Percentiles rank a stretch among this genome's conserved stretches.
Conservation (phyloP, 108 stramenopile species). For the Mediolabrus comicus region DNA sequence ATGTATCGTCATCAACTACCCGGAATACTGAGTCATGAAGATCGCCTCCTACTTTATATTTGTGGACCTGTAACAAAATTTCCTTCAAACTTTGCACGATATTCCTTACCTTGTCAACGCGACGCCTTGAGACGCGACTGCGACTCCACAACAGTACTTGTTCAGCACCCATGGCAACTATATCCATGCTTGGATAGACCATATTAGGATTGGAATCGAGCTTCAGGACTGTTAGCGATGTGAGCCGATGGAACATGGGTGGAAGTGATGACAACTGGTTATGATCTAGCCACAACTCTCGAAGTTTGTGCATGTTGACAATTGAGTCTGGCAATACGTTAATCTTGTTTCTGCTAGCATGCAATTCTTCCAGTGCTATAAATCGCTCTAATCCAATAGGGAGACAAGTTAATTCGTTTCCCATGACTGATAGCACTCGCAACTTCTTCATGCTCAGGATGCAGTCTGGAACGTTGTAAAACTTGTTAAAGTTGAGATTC, state of each 20-base stretch:
- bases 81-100: conserved; percentile 39
- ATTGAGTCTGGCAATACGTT: conserved; percentile 36
- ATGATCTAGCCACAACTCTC: conserved; percentile 44
- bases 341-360: conserved; percentile 35
- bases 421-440: conserved; percentile 15
- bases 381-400: conserved; percentile 12
- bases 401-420: conserved; percentile 12
- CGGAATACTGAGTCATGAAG: conserved; percentile 31
- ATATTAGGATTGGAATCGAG: conserved; percentile 44
- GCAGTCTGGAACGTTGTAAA: conserved; percentile 21
- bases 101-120: conserved; percentile 25
- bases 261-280: conserved; percentile 40
- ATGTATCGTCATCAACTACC: conserved; percentile 13
- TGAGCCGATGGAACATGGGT: conserved; percentile 37
- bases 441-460: conserved; percentile 16
- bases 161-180: conserved; percentile 29
- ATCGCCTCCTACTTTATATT: conserved; percentile 25
- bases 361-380: conserved; percentile 12
- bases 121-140: conserved; percentile 14
- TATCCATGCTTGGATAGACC: conserved; percentile 39
- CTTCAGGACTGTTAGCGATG: conserved; percentile 27
- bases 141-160: conserved; percentile 48
- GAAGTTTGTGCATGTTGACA: conserved; percentile 19
- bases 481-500: conserved; percentile 31
- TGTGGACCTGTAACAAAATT: conserved; percentile 24